Evolutionary conservation across 257 asterid species (phyloP), one percentile per base, ranked within the genome.

Genomic region (Solanum pinnatisectum): DNA sequence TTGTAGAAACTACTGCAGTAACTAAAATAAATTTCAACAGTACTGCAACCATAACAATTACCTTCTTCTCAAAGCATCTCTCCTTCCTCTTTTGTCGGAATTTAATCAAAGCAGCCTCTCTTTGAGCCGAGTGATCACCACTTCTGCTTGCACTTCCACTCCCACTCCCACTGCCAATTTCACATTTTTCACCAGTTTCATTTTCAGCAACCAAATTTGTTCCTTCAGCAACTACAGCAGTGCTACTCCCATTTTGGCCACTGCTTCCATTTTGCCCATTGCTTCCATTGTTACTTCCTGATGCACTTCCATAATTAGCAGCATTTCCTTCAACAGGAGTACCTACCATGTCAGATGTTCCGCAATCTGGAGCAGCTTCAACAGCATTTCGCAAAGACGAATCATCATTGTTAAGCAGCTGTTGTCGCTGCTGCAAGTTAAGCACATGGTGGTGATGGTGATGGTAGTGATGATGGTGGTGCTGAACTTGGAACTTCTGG

Each of bases 1-100:
- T 20, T 52, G 63, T 56, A 56, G 9, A 56, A 56, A 2, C 67
- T 20, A 56, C 67, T 56, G 23, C 25, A 56, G 67, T 8, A 56
- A 20, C 67, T 56, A 56, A 56, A 56, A 56, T 56, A 56, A 56
- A 56, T 56, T 56, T 56, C 67, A 7, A 18, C 67, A 56, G 16
- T 68, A 65, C 32, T 42, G 79, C 87, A 65, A 85, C 23, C 44
- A 59, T 22, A n/a, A 20, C 37, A 83, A 32, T 84, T 90, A 92
- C 94, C 93, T 92, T 92, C 83, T 91, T 92, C 70, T 91, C 93
- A 63, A 90, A 92, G 90, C 91, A 88, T 90, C 94, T 92, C 70
- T 91, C 94, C 85, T 92, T 92, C 63, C 94, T 88, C 88, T 92
- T 92, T 90, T 88, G 91, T 49, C 92, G 91, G 79, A 91, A 92